Conservation (phyloP, 371 early-diverging fungal species). For the Mucor lusitanicus region DNA sequence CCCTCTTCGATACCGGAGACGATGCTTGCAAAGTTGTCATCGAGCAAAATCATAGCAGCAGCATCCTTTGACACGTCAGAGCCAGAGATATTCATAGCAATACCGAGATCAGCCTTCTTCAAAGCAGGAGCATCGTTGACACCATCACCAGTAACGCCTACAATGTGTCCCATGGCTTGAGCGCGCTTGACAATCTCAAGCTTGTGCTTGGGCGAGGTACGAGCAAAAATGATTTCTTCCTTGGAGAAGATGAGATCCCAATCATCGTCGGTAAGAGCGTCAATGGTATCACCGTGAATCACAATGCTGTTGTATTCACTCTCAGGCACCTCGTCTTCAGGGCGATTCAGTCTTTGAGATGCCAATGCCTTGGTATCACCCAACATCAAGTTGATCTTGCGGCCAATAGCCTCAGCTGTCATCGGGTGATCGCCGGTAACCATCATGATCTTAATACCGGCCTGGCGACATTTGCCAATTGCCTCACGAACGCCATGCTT, state of each 20-base stretch:
- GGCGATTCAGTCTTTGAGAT: conserved; percentile 65
- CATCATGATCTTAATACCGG: conserved; percentile 96
- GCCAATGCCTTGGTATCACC: conserved; percentile 83
- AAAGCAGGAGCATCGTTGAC: conserved; percentile 95
- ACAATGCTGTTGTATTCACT: conserved; percentile 88
- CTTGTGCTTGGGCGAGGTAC: conserved; percentile 58
- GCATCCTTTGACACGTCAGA: conserved; percentile 97
- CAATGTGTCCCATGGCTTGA: conserved; percentile 44
- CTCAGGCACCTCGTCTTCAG: conserved; percentile 67
- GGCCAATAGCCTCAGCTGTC: conserved; percentile 83
- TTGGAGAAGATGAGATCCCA: conserved; percentile 72
- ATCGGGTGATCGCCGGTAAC: conserved; percentile 96
- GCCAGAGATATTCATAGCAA: conserved; percentile 95
- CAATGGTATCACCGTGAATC: conserved; percentile 90
- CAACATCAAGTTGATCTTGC: conserved; percentile 91
- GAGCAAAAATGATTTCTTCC: conserved; percentile 53
- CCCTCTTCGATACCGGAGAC: conserved; percentile 92
- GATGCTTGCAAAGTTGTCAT: conserved; percentile 93
- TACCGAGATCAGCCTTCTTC: conserved; percentile 96
- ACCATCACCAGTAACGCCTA: conserved; percentile 88
- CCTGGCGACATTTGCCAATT: conserved; percentile 87
- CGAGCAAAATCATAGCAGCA: conserved; percentile 95
- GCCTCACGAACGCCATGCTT: conserved; percentile 97
- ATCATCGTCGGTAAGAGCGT: conserved; percentile 74
- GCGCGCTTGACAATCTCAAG: conserved; percentile 42